Conservation (phyloP, 352 stramenopile genomes). For the Pythium brachiatum region DNA sequence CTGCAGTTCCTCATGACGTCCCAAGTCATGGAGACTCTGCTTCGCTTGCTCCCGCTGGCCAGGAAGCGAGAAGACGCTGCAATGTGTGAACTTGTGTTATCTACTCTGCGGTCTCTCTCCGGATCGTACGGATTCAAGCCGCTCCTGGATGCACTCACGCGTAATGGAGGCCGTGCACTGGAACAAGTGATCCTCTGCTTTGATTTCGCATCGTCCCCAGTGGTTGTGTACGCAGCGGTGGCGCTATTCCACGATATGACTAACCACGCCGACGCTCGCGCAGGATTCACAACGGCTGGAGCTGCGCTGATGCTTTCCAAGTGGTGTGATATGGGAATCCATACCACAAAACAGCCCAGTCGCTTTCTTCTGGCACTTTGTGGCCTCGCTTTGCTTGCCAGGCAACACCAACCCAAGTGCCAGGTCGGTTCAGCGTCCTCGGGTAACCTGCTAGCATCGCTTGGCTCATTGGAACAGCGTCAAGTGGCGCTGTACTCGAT, state of each 20-base stretch:
- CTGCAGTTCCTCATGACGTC: conserved; percentile 19
- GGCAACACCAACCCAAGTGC: conserved; percentile 28
- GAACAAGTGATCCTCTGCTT: conserved; percentile 49
- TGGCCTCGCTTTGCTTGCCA: conserved; percentile 43
- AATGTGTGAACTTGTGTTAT: conserved; percentile 42
- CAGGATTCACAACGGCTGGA: conserved; percentile 61
- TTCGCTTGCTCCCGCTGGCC: conserved; percentile 16
- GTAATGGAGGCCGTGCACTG: conserved; percentile 47
- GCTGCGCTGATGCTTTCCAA: conserved; percentile 44
- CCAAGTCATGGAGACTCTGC: conserved; percentile 17
- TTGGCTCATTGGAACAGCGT: conserved; percentile 32
- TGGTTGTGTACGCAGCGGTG: conserved; percentile 38
- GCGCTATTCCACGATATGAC: conserved; percentile 64
- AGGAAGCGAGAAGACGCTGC: conserved; percentile 1
- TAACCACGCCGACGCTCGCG: conserved; percentile 42
- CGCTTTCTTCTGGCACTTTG: conserved; percentile 52
- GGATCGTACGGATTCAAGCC: conserved; percentile 48
- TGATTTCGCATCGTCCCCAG: conserved; percentile 23
- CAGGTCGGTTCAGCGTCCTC: neutral
- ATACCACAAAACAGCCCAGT: conserved; percentile 24
- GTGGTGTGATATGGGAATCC: conserved; percentile 36
- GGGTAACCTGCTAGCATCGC: conserved; percentile 27
- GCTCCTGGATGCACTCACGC: conserved; percentile 56
- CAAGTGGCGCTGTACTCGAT: conserved; percentile 47
- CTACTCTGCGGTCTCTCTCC: conserved; percentile 36